These are phyloP conservation scores for Cordyceps tenuipes DNA, from an alignment of 2,329 filamentous ascomycete genomes.

Conservation along the genomic window DNA sequence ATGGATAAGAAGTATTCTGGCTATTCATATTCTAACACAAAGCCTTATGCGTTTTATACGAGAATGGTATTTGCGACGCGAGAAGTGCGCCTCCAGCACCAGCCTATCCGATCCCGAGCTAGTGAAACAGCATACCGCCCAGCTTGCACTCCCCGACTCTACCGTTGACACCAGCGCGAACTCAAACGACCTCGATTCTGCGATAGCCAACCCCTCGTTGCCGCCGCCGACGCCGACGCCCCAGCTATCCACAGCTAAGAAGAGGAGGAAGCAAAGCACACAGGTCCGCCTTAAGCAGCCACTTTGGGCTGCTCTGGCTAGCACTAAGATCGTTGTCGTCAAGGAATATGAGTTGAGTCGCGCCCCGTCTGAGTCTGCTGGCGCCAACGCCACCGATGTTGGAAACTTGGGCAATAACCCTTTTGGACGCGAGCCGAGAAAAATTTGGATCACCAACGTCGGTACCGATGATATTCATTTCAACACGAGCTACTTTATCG, in stretches of 20 bases:
- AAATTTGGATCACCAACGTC: conserved; percentile 76
- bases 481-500: conserved; percentile 57
- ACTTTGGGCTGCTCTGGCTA: conserved; percentile 87
- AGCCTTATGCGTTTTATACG: conserved; percentile 63
- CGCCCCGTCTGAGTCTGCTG: conserved; percentile 62
- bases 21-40: conserved; percentile 68
- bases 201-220: not conserved
- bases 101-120: conserved; percentile 54
- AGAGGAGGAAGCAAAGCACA: conserved; percentile 82
- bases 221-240: conserved; percentile 22
- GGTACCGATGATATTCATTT: conserved; percentile 72
- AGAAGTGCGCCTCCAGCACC: conserved; percentile 42
- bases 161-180: conserved; percentile 15
- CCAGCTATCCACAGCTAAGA: conserved; percentile 57
- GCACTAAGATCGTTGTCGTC: conserved; percentile 92
- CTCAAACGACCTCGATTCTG: not conserved
- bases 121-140: conserved; percentile 38
- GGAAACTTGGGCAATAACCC: conserved; percentile 70
- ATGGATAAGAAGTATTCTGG: conserved; percentile 60
- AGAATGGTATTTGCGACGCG: conserved; percentile 56
- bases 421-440: conserved; percentile 60
- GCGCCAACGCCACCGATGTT: conserved; percentile 67
- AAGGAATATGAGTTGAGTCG: conserved; percentile 84
- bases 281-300: conserved; percentile 86
- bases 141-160: conserved; percentile 25